phyloP scores from a whole-genome alignment of 495 filamentous ascomycete species.

The Aspergillus avenaceus region DNA sequence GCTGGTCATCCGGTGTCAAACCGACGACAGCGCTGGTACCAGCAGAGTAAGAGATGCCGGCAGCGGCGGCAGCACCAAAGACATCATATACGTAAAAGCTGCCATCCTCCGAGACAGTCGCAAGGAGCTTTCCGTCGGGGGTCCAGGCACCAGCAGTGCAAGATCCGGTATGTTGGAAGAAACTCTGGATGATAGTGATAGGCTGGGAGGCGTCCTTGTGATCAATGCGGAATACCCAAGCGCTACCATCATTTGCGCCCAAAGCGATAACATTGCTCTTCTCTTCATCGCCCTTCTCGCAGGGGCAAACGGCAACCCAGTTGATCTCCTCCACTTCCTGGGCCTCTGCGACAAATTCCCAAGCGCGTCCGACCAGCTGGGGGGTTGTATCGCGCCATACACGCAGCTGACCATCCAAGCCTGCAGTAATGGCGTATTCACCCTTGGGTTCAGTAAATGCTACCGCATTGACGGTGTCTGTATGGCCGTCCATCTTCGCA shows the following conservation, averaged over 20 bases:
- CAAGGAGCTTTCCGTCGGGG: slow-evolving; percentile 80
- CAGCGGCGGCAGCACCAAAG: slow-evolving; percentile 75
- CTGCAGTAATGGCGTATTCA: slow-evolving; percentile 79
- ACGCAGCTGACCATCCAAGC: slow-evolving; percentile 73
- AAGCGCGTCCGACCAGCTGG: slow-evolving; percentile 40
- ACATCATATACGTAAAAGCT: slow-evolving; percentile 92
- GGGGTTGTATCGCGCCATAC: slow-evolving; percentile 45
- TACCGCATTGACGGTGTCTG: slow-evolving; percentile 83
- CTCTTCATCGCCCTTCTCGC: slow-evolving; percentile 46
- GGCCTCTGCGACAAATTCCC: slow-evolving; percentile 62
- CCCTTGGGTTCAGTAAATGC: slow-evolving; percentile 79
- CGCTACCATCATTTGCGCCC: slow-evolving; percentile 86
- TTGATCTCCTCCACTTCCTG: slow-evolving; percentile 94
- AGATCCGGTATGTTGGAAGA: slow-evolving; percentile 81
- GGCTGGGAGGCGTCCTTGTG: slow-evolving; percentile 52
- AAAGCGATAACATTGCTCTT: slow-evolving; percentile 82
- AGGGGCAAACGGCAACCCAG: slow-evolving; percentile 79
- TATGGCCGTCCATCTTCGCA: slow-evolving; percentile 76
- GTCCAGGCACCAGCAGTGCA: slow-evolving; percentile 93
- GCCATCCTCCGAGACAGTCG: slow-evolving; percentile 84
- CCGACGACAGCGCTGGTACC: slow-evolving; percentile 71
- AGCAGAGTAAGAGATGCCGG: slow-evolving; percentile 62
- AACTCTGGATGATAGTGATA: slow-evolving; percentile 79
- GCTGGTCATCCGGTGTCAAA: slow-evolving; percentile 77
- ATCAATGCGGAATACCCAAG: slow-evolving; percentile 91